A percentile compares a stretch with the other conserved stretches of the same genome.
Evolutionary conservation across 306 rosid species (phyloP).

Genomic region (Cotoneaster glaucophyllus): DNA sequence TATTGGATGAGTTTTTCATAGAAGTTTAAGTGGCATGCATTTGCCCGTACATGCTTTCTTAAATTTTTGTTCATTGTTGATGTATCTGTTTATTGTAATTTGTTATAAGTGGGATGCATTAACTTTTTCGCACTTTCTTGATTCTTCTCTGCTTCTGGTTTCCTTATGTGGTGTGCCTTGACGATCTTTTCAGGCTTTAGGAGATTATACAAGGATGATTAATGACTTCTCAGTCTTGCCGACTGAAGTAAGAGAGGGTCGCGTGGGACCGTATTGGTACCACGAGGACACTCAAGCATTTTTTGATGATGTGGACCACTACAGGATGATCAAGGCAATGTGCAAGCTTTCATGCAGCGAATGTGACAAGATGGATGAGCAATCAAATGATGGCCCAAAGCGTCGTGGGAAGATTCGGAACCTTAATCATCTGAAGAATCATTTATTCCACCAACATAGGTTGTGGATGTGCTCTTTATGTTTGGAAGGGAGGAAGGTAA

Average conservation of each 20-base stretch:
- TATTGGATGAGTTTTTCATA: neutral
- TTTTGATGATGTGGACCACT: constrained; percentile 49
- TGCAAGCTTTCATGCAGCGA: constrained; percentile 67
- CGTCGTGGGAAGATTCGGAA: constrained; percentile 61
- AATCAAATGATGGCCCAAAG: constrained; percentile 48
- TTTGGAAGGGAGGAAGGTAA: constrained; percentile 93
- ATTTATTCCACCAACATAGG: constrained; percentile 74
- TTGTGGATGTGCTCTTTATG: constrained; percentile 80
- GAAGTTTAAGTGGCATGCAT: neutral
- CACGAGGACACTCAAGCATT: constrained; percentile 44
- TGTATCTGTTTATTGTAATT: neutral
- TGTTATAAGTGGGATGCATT: neutral
- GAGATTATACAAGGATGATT: constrained; percentile 48
- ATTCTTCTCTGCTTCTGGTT: neutral
- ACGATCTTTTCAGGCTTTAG: constrained; percentile 35
- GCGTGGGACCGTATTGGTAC: constrained; percentile 38
- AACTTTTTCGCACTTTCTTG: neutral
- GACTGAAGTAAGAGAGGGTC: constrained; percentile 38
- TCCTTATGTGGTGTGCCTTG: neutral
- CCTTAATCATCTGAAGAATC: constrained; percentile 85
- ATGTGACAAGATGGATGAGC: constrained; percentile 86
- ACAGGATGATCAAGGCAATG: constrained; percentile 61
- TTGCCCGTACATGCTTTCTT: neutral
- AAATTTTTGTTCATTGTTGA: neutral
- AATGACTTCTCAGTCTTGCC: constrained; percentile 47